Base-by-base conservation (phyloP, 768 basidiomycete genomes). In the Tulasnella sp. region DNA sequence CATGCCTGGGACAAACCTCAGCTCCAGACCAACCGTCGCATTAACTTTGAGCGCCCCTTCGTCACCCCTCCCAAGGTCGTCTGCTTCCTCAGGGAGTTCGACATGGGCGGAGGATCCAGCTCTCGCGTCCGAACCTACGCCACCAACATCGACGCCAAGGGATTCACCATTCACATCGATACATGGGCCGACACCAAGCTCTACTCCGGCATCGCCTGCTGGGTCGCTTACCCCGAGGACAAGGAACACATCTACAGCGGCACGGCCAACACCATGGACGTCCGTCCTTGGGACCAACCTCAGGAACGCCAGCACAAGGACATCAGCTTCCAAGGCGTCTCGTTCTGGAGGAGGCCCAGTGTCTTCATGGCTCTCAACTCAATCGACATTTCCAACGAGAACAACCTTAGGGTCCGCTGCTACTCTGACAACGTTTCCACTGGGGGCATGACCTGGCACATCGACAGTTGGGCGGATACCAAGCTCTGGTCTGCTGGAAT, bases 191-290 rank as follows among this genome's bases (percentile, higher is more conserved):
- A 80, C 80, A 48, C 80, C 21, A 71, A 14, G n/a, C 68, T 80
- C 14, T 73, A 78, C 39, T 40, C 42, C 0, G 80, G 78, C 7
- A 68, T 39, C 36, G 80, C 76, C 38, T 46, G 39, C 24, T 80
- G 80, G 80, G 71, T 80, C 48, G 80, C 80, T 18, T 79, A 80
- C 72, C 80, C 80, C 24, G 80, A 76, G 39, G 68, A 78, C 76
- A 62, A 46, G 58, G 58, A 76, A 58, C 19, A 79, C 68, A 46
- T 80, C 40, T 38, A 44, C 42, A 56, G 46, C 39, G 79, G 79
- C 56, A 80, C 74, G 16, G 75, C 48, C 46, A 52, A 62, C 71
- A 78, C 42, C 39, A 80, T n/a, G n/a, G 80, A 80, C 12, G 71
- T 80, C 9, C 27, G 52, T 40, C 52, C 80, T 19, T 44, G 58